Evolutionary conservation across 805 yeast species (phyloP), one percentile per base, ranked within the genome.

Genomic region (Kluyveromyces starmeri): DNA sequence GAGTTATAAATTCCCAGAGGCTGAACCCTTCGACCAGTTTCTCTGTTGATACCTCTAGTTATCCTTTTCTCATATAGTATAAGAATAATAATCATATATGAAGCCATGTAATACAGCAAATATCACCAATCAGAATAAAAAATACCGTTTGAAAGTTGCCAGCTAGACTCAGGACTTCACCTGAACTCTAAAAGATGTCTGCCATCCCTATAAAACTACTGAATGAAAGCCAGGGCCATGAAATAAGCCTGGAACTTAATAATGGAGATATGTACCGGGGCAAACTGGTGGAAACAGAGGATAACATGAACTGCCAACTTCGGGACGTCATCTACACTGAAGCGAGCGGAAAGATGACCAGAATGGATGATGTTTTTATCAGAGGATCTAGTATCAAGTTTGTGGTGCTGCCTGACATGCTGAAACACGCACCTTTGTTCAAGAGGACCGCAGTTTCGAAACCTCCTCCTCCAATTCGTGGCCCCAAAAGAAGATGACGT

Each of bases 251-350:
- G 12, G 98, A 89, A 55, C 71, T 89, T 34, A 72, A 73, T 17
- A 76, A 86, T 1, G 97, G 97, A 2, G 88, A 82, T 43, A 73
- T 82, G 0, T 89, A 89, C 53, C 68, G 94, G 23, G 98, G 98
- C 2, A 85, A 81, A 53, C 68, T 89, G 29, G 55, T 80, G 3
- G 95, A 82, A 50, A 78, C 80, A 57, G 96, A 89, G 60, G 97
- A 89, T 50, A 88, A 81, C 57, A 92, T 89, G 97, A 89, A 89
- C 54, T 75, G 89, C 17, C 94, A 88, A 41, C 59, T 89, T 32
- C 65, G 73, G 43, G 95, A 89, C 52, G 94, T 82, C 26, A 73
- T 81, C 1, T 76, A 82, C 31, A 88, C 96, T 0, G 73, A 76
- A 18, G 63, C 77, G 28, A 81, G 84, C 35, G 95, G 96, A 4